Evolutionary conservation across 164 flowering plant species (phyloP).

Genomic region (Tinospora cordifolia): DNA sequence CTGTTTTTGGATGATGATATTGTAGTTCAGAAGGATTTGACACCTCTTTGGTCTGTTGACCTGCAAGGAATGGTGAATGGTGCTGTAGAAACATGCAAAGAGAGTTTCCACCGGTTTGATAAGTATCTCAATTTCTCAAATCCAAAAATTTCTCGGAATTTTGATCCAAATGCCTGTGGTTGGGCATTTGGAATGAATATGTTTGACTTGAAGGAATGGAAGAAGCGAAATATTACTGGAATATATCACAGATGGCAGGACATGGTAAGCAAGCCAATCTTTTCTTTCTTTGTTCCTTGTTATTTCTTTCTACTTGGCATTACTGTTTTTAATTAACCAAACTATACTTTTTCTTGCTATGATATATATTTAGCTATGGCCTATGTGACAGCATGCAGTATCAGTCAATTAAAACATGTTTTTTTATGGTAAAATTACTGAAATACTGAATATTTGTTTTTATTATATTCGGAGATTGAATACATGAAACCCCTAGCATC

Average conservation of each 20-base stretch:
- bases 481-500: too few relatives aligned
- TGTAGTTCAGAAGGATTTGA: slow-evolving; percentile 91
- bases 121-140: slow-evolving; percentile 92
- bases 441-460: too few relatives aligned
- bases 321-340: too few relatives aligned
- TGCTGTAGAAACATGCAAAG: slow-evolving; percentile 95
- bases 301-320: neutral
- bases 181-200: slow-evolving; percentile 99
- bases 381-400: neutral
- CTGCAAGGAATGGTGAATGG: slow-evolving; percentile 92
- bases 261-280: slow-evolving; percentile 39
- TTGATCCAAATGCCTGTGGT: slow-evolving; percentile 90
- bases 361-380: neutral
- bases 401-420: neutral
- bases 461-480: too few relatives aligned
- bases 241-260: slow-evolving; percentile 94
- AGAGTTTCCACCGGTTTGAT: slow-evolving; percentile 91
- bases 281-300: neutral
- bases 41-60: slow-evolving; percentile 79
- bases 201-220: slow-evolving; percentile 89
- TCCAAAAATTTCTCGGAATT: slow-evolving; percentile 64
- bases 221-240: slow-evolving; percentile 72
- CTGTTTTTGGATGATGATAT: slow-evolving; percentile 96
- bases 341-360: neutral
- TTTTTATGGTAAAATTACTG: too few relatives aligned